A percentile compares a stretch with the other conserved stretches of the same genome.
phyloP scores from a whole-genome alignment of 225 moss, liverwort and hornwort genomes.

The Physcomitrellopsis africana region DNA sequence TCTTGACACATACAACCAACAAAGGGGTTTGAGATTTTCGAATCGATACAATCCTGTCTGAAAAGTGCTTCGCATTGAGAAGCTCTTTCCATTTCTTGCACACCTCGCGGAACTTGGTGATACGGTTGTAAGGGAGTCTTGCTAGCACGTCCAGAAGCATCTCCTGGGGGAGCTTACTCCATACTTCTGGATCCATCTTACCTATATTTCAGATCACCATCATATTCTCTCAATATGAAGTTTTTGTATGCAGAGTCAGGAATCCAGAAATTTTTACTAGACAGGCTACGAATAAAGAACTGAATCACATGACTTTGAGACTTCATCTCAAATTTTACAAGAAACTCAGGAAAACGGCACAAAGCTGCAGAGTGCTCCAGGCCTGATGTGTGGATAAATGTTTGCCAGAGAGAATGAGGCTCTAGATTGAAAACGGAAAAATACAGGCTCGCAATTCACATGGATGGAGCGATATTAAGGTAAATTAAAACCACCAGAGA shows the following conservation, averaged over 20 bases:
- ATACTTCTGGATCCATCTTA: conserved; percentile 46
- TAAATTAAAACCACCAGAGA: not conserved
- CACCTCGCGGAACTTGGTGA: conserved; percentile 34
- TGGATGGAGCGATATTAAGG: not conserved
- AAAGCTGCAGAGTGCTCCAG: no score
- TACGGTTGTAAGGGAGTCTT: conserved; percentile 19
- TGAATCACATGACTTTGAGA: no score
- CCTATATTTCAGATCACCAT: conserved; percentile 5
- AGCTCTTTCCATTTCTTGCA: conserved; percentile 47
- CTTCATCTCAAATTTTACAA: no score
- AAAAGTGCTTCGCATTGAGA: conserved; percentile 39
- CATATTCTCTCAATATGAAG: not conserved
- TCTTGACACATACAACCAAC: conserved; percentile 41
- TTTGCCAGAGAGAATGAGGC: not conserved
- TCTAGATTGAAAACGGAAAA: not conserved
- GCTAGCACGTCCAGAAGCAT: conserved; percentile 41
- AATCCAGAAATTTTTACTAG: no score
- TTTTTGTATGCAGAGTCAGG: not conserved
- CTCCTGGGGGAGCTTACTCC: conserved; percentile 43
- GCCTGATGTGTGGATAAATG: no score
- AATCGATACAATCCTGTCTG: conserved; percentile 29
- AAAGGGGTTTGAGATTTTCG: conserved; percentile 35
- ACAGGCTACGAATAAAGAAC: no score
- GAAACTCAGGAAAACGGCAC: no score
- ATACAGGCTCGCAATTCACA: not conserved